These are phyloP conservation scores for Larix kaempferi DNA, from an alignment of 75 land plant species.

Conservation along the genomic window DNA sequence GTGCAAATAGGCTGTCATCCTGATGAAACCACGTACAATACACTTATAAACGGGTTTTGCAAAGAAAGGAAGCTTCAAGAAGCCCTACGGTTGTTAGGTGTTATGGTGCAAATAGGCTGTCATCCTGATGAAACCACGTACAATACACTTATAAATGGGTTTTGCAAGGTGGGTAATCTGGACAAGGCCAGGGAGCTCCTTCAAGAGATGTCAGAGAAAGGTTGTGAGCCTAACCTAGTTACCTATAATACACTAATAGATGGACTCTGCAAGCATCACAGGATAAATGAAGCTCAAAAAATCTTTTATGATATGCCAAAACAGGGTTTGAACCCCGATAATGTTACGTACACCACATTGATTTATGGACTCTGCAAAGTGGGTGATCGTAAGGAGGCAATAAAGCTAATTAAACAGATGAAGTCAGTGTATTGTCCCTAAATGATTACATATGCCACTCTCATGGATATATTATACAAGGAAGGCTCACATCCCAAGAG, in stretches of 20 bases:
- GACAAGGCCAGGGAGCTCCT: conserved; percentile 18
- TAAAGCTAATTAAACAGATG: conserved; percentile 23
- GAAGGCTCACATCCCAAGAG: too few relatives aligned
- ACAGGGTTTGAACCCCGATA: conserved; percentile 17
- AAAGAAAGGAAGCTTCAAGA: conserved; percentile 12
- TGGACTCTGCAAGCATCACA: conserved; percentile 5
- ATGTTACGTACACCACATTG: conserved; percentile 20
- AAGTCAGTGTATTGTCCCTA: neutral
- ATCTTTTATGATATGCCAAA: conserved; percentile 19
- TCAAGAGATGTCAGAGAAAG: conserved; percentile 9
- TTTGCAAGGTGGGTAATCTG: conserved; percentile 20
- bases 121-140: conserved; percentile 29
- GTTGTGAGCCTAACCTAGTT: conserved; percentile 7
- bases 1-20: conserved; percentile 13
- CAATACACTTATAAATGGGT: conserved; percentile 29
- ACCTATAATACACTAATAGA: conserved; percentile 13
- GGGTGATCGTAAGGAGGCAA: conserved; percentile 18
- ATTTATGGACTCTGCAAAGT: conserved; percentile 17
- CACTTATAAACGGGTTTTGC: conserved; percentile 17
- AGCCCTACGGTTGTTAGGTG: conserved; percentile 8
- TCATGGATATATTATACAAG: too few relatives aligned
- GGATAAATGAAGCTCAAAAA: conserved; percentile 17
- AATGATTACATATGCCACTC: too few relatives aligned
- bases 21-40: conserved; percentile 18
- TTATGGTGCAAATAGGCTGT: conserved; percentile 10